A percentile compares a stretch with the other conserved stretches of the same genome.
Evolutionary conservation across 2,329 filamentous ascomycete species (phyloP).

Genomic region (Exophiala sp.): DNA sequence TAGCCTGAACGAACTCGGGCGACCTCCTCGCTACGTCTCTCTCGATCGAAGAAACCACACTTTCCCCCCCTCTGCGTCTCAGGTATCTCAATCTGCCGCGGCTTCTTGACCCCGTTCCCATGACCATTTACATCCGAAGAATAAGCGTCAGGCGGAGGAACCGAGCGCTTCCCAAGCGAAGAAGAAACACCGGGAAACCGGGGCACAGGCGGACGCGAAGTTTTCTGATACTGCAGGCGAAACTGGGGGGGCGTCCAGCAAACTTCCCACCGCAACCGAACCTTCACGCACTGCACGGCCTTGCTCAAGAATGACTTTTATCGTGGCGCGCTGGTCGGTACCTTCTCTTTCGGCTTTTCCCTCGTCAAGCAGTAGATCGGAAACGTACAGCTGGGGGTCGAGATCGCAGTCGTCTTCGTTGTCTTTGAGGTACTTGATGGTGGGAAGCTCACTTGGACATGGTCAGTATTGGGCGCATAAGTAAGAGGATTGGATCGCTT

Average conservation of each 20-base stretch:
- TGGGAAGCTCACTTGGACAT: constrained; percentile 21
- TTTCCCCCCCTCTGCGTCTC: constrained; percentile 19
- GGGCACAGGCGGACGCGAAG: constrained; percentile 23
- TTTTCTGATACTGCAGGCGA: constrained; percentile 17
- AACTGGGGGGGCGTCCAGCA: constrained; percentile 21
- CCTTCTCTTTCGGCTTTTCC: constrained; percentile 27
- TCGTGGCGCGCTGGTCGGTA: constrained; percentile 24
- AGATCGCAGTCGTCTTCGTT: constrained; percentile 28
- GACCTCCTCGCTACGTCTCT: constrained; percentile 9
- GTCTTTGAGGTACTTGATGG: constrained; percentile 30
- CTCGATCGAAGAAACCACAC: constrained; percentile 23
- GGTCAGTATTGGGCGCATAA: constrained; percentile 2
- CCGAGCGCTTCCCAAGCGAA: constrained; percentile 19
- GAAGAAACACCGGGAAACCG: constrained; percentile 19
- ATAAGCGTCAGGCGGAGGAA: constrained; percentile 3
- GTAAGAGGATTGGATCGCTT: constrained; percentile 2
- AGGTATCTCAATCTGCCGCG: constrained; percentile 20
- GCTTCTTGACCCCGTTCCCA: constrained; percentile 18
- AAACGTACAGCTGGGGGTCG: constrained; percentile 25
- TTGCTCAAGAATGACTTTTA: constrained; percentile 28
- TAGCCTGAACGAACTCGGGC: constrained; percentile 12
- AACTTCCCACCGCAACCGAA: constrained; percentile 25
- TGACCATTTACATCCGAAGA: constrained; percentile 1
- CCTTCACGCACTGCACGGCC: constrained; percentile 24
- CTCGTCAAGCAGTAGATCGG: constrained; percentile 28